phyloP scores from a whole-genome alignment of 768 basidiomycete genomes.

The Naganishia onofrii region DNA sequence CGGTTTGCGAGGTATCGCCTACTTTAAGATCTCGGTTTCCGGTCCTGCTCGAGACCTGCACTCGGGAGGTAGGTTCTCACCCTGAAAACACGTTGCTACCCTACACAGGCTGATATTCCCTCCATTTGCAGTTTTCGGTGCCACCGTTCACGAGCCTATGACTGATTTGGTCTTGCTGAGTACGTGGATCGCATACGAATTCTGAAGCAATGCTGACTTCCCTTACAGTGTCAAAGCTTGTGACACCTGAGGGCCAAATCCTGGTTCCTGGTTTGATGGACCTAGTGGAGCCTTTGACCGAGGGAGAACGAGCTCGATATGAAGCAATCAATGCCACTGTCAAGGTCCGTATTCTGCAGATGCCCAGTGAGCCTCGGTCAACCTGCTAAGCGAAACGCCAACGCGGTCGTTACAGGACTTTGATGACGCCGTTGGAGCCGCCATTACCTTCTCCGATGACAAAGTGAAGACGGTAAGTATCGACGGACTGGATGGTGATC shows the following conservation, averaged over 20 bases:
- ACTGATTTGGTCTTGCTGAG: constrained; percentile 77
- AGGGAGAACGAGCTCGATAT: constrained; percentile 73
- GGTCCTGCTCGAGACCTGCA: constrained; percentile 87
- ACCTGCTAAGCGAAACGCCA: background rate
- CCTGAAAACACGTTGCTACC: background rate
- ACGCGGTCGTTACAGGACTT: constrained; percentile 59
- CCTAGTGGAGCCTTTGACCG: constrained; percentile 70
- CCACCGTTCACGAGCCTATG: constrained; percentile 67
- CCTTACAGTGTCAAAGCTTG: constrained; percentile 68
- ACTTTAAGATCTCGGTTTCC: constrained; percentile 75
- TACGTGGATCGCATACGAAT: constrained; percentile 22
- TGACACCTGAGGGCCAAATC: constrained; percentile 73
- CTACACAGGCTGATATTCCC: background rate
- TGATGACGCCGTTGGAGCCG: constrained; percentile 70
- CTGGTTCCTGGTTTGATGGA: constrained; percentile 85
- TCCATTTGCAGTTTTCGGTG: constrained; percentile 45
- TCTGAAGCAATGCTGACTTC: background rate
- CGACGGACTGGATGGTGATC: background rate
- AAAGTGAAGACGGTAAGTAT: constrained; percentile 58
- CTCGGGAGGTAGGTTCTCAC: constrained; percentile 68
- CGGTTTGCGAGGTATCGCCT: constrained; percentile 80
- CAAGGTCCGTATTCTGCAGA: background rate
- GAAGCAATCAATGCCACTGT: constrained; percentile 66
- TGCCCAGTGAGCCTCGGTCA: background rate
- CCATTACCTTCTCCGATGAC: constrained; percentile 70